Base-by-base conservation (phyloP, 1,284 basidiomycete species). In the Coniferiporia weirii region DNA sequence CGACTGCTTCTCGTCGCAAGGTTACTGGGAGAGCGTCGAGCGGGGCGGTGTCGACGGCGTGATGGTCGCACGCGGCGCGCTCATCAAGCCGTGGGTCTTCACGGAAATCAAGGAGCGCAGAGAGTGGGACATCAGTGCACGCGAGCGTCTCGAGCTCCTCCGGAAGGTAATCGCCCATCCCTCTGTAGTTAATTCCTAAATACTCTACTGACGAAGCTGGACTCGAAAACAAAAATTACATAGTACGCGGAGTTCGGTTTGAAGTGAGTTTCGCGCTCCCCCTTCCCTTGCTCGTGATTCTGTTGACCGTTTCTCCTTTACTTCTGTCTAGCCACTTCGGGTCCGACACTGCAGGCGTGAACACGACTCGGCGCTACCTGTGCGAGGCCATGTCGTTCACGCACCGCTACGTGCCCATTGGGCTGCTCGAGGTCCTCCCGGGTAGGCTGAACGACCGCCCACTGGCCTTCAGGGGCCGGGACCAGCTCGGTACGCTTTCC, bases 81-180 rank as follows among this genome's bases (percentile, higher is more conserved):
- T 98, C 59, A 98, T 98, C 74, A 98, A 98, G 71, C 90, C 93
- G 1, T 95, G 93, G 93, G 87, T 95, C 60, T 98, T 98, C 72
- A 98, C 95, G 1, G 96, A 99, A 73, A 87, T 98, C 70, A 91
- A 95, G 69, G 95, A 98, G 69, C 79, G 78, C 35, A 73, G 91
- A 52, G 93, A 96, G 68, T 98, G 95, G 95, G 95, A 98, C 68
- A 98, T 98, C 68, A 90, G 85, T 63, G 84, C 93, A 10, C 78
- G 88, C 1, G 96, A 98, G 74, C 79, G 96, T n/a, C 76, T 98
- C 40, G 94, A 96, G 55, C 78, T 93, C 44, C 81, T 96, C 59
- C 80, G 89, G 63, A 85, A 90, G 75, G 90, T 93, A 59, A 13
- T 47, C 50, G 32, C 50, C n/a, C 27, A 5, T 27, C 5, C 5